Base-by-base conservation (phyloP, 2,329 filamentous ascomycete genomes). In the Madurella mycetomatis region DNA sequence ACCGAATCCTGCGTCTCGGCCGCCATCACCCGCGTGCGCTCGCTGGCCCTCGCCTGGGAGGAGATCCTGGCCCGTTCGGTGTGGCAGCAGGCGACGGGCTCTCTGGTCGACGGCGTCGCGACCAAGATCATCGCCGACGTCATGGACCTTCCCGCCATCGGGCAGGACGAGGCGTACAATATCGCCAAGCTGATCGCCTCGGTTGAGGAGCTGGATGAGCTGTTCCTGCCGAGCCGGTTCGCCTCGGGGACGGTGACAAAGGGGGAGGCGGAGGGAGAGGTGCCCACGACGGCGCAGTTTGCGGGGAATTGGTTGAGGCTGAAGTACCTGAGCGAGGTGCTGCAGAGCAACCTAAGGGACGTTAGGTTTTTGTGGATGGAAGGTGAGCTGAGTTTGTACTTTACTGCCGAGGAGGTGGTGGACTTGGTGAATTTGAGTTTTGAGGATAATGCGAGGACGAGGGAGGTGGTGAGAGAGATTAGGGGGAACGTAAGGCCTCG, bases 271-370 rank as follows among this genome's bases (percentile, higher is more conserved):
- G 58, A 48, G 12, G 72, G 73, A 4, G 74, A 76, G 34, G 67
- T 82, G 1, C 80, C 82, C 4, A 68, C 74, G 4, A 85, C 83
- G 34, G 75, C 80, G 2, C 81, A 85, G 63, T 85, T 84, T 59
- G 81, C 82, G 4, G 73, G 76, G 2, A 77, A 75, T 47, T 87
- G 84, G 84, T 72, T 86, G 54, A 76, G 83, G 47, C 74, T 87
- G 55, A 82, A 85, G 68, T 86, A 81, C 61, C 72, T 87, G 16
- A 79, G 79, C 58, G 80, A 86, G 66, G 78, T 86, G 30, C 71
- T 87, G 60, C 83, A 87, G 71, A 85, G 82, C 61, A 85, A 86
- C 63, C 71, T 86, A 50, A 79, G 79, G 58, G 84, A 86, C 58
- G 79, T 87, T 53, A 76, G 74, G 54, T 85, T 75, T 58, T 67